Evolutionary conservation across 768 basidiomycete species (phyloP), one percentile per base, ranked within the genome.

Genomic region (Panaeolus cyanescens): DNA sequence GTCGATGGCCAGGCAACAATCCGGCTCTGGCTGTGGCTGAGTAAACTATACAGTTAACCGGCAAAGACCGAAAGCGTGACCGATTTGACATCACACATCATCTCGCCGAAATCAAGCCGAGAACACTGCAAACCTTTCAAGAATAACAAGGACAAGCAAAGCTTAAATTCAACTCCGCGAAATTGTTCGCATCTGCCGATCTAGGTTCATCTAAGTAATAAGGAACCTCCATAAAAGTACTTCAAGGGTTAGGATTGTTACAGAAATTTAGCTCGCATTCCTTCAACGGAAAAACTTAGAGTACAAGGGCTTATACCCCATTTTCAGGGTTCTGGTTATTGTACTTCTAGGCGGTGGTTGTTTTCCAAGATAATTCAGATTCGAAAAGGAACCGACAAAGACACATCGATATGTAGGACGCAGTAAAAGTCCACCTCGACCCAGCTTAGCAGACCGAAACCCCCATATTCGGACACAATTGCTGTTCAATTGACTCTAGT

Each of bases 1-100:
- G 78, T 77, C 82, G 79, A 73, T 83, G 82, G 72, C 74, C 72
- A 70, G 72, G 65, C 65, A 62, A 67, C 70, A 61, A 66, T 66
- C 63, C 59, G 63, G 55, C 58, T 40, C n/a, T 64, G 60, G 64
- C 64, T 68, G 74, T 77, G 76, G 75, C 76, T 77, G 74, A 70
- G 45, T 64, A 64, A 78, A 76, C 79, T 80, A 67, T 59, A 60
- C 66, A 80, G 77, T 66, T 72, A 62, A 56, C 64, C 76, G 76
- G 78, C 42, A 59, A 65, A 53, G 63, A 20, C 77, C 78, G 74
- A 53, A 22, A 9, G 32, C 13, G 36, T 28, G 15, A 15, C 50
- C n/a, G 31, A 40, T 25, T 40, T 13, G 6, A 5, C 9, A 36
- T 55, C 39, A 55, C 12, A 4, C 55, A 28, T 32, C 13, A 5